Base-by-base conservation (phyloP, 495 filamentous ascomycete genomes). In the Penicillium silybi region DNA sequence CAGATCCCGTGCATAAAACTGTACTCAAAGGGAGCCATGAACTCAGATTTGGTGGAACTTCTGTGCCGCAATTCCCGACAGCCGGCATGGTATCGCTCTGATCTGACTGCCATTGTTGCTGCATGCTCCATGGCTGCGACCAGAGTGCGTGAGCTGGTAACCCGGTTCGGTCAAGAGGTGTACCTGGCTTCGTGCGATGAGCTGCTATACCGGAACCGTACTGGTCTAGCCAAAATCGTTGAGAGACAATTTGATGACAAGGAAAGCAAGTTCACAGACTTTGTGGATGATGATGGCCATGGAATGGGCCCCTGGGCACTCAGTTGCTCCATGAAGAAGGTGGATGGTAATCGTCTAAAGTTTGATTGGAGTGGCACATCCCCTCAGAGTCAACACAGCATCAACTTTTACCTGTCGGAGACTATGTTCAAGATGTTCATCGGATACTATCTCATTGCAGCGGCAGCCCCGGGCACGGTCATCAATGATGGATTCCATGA, bases 341-440 rank as follows among this genome's bases (percentile, higher is more conserved):
- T 56, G 5, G 62, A 62, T 11, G 63, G 60, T 11, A 54, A 72
- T 23, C 59, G 72, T 1, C 55, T 80, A 2, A 48, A 46, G 0
- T 78, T 78, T 48, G 76, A 80, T 53, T 79, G 75, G 69, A 62
- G 50, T 16, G 74, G 74, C 2, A 76, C 74, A 3, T 72, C 69
- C 11, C 77, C 75, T 1, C 77, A 80, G 45, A 74, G 71, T 23
- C 62, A 68, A 16, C 70, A 69, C 35, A 70, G 72, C 26, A 78
- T 80, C 62, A 79, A 80, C 52, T 80, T 72, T 49, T 79, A 72
- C 46, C 64, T 80, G 0, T 75, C 64, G 11, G 69, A 73, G 41
- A 76, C 74, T 11, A 78, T 79, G 77, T 79, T 80, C 69, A 69
- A 67, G 39, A 77, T 80, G 72, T 76, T 79, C 39, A 70, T 78